phyloP scores from a whole-genome alignment of 2,329 filamentous ascomycete species.

The Aspergillus clavatus region DNA sequence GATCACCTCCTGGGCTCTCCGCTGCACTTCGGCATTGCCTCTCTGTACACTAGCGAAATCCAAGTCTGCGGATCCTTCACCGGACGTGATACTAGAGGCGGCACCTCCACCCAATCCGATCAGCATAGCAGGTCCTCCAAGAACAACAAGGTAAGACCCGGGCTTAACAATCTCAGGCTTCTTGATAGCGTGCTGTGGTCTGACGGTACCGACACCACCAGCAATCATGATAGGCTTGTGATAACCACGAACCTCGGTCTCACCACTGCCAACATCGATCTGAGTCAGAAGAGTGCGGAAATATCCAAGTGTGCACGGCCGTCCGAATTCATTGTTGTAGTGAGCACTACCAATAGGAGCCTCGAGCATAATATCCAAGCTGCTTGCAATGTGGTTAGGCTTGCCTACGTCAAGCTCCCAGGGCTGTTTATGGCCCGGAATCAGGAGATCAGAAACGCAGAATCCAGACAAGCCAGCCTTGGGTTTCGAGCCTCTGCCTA shows the following conservation, averaged over 20 bases:
- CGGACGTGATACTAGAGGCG: constrained; percentile 83
- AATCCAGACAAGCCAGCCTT: constrained; percentile 91
- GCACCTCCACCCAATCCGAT: constrained; percentile 95
- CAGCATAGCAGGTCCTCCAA: constrained; percentile 94
- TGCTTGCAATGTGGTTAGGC: constrained; percentile 86
- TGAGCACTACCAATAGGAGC: constrained; percentile 90
- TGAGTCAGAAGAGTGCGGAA: constrained; percentile 83
- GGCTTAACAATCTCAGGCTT: constrained; percentile 70
- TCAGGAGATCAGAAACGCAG: constrained; percentile 89
- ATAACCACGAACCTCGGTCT: constrained; percentile 76
- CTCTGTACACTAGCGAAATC: constrained; percentile 97
- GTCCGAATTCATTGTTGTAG: constrained; percentile 97
- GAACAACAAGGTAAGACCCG: constrained; percentile 85
- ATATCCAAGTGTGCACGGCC: constrained; percentile 80
- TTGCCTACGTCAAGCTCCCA: constrained; percentile 92
- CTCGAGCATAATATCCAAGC: constrained; percentile 95
- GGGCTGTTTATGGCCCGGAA: constrained; percentile 73
- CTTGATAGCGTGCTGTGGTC: constrained; percentile 88
- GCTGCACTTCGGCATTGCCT: constrained; percentile 94
- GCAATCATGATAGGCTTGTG: constrained; percentile 99
- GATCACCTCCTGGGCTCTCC: constrained; percentile 95
- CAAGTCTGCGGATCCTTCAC: constrained; percentile 82
- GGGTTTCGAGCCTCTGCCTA: constrained; percentile 84
- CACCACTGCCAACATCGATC: constrained; percentile 56
- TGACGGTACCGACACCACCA: constrained; percentile 86